Evolutionary conservation across 495 filamentous ascomycete species (phyloP), one percentile per base, ranked within the genome.

Genomic region (Aspergillus wentii): DNA sequence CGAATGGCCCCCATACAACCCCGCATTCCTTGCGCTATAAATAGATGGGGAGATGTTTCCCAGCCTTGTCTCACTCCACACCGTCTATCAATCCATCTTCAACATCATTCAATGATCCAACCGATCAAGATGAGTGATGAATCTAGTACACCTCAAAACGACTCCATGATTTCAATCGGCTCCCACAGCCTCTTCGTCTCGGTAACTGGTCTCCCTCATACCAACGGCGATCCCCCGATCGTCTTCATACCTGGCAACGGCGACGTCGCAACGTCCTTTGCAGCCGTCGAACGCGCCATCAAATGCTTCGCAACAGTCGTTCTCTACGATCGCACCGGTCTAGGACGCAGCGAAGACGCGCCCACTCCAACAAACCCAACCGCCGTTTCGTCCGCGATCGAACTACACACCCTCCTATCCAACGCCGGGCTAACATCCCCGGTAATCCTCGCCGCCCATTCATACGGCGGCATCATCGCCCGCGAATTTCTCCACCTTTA

Each of bases 391-490:
- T 52, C 56, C 7, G 66, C 62, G 7, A 30, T 49, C 22, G 61
- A 68, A 19, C 44, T 74, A 7, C 54, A 55, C 33, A 30, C 22
- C 9, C 50, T 71, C 16, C 55, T 68, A 3, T 3, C 8, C 35
- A 20, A 35, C 21, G 14, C 46, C 34, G 15, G 18, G 35, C 10
- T 40, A 51, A 3, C 29, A 5, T 2, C 56, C 49, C 74, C 69
- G 3, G 57, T 69, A 27, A 20, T 75, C 5, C 54, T 78, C 2
- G 58, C 70, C 6, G 71, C 56, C 8, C 74, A 78, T 45, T 74
- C 69, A 17, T 78, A 74, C 30, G 74, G 74, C 9, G 74, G 62
- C 4, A 64, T 71, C 25, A 54, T 78, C 29, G 69, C 68, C 14
- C 62, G 72, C 8, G 61, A 67, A 34, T 74, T 66, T 38, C 44